These are phyloP conservation scores for Lenzites betulinus DNA, from an alignment of 768 basidiomycete species.

Conservation along the genomic window DNA sequence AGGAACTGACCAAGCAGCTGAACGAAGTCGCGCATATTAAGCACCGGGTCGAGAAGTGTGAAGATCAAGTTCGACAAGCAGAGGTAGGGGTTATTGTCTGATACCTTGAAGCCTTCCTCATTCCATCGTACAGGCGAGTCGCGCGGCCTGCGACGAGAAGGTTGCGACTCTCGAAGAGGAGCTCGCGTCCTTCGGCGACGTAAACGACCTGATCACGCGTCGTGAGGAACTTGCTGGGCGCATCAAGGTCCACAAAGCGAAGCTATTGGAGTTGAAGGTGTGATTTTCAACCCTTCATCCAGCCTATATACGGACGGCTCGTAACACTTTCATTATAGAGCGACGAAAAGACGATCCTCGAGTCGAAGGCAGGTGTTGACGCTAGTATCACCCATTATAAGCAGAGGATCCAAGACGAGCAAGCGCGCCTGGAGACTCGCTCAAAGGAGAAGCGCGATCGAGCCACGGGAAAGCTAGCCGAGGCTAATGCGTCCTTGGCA, in stretches of 20 bases:
- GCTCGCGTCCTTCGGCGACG: conserved; percentile 44
- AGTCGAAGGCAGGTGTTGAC: conserved; percentile 37
- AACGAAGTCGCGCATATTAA: conserved; percentile 37
- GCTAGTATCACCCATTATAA: conserved; percentile 40
- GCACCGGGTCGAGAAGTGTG: conserved; percentile 42
- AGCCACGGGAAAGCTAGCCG: conserved; percentile 50
- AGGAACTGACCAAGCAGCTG: conserved; percentile 47
- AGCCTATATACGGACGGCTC: neutral
- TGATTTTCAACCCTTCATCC: conserved; percentile 12
- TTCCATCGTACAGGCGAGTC: neutral
- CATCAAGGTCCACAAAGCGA: conserved; percentile 48
- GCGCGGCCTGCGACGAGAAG: conserved; percentile 1
- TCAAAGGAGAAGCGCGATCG: conserved; percentile 66
- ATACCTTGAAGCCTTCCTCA: conserved; percentile 6
- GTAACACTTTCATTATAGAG: conserved; percentile 36
- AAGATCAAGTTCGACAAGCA: conserved; percentile 40
- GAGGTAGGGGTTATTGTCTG: conserved; percentile 36
- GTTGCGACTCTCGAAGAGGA: conserved; percentile 44
- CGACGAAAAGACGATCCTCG: conserved; percentile 53
- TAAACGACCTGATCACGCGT: conserved; percentile 42
- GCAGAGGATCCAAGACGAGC: conserved; percentile 54
- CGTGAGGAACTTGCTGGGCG: conserved; percentile 39
- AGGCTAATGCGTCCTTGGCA: conserved; percentile 42
- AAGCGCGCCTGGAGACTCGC: conserved; percentile 52
- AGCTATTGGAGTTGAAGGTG: conserved; percentile 49